Conservation (phyloP, 2,329 filamentous ascomycete species). For the Tolypocladium guangdongense region DNA sequence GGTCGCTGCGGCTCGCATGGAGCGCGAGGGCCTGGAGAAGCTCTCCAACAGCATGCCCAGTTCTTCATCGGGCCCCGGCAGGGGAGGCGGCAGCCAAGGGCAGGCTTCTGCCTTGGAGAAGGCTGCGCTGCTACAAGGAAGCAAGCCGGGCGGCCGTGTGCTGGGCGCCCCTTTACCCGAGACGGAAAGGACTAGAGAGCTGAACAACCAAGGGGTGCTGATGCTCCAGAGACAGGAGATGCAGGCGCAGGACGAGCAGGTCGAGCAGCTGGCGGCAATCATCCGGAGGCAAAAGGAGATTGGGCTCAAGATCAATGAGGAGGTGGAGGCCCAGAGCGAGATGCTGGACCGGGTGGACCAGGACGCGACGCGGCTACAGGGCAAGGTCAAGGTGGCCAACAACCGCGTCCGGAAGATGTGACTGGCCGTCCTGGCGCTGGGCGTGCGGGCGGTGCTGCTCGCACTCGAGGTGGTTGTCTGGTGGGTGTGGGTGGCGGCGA, state of each 20-base stretch:
- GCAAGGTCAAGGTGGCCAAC: constrained; percentile 66
- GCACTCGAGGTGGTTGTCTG: constrained; percentile 18
- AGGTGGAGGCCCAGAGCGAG: constrained; percentile 60
- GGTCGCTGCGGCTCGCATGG: constrained; percentile 56
- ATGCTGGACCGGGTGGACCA: constrained; percentile 57
- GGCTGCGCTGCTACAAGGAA: constrained; percentile 32
- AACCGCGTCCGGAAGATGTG: constrained; percentile 58
- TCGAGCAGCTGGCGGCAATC: constrained; percentile 56
- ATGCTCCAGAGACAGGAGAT: constrained; percentile 67
- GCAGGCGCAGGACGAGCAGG: constrained; percentile 61
- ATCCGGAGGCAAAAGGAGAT: constrained; percentile 67
- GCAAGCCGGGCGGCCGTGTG: constrained; percentile 46
- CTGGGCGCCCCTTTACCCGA: constrained; percentile 63
- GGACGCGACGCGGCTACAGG: constrained; percentile 53
- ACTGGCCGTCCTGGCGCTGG: constrained; percentile 17
- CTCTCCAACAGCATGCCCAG: constrained; percentile 47
- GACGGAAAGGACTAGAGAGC: constrained; percentile 63
- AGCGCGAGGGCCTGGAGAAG: constrained; percentile 66
- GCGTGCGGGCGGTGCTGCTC: constrained; percentile 17
- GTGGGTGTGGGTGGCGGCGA: constrained; percentile 16
- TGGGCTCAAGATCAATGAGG: constrained; percentile 64
- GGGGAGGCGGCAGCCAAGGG: constrained; percentile 36
- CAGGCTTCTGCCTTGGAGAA: constrained; percentile 38
- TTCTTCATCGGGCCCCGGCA: constrained; percentile 13
- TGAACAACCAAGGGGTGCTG: constrained; percentile 65